Percentiles rank a stretch among this genome's conserved stretches.
Evolutionary conservation across 148 eudicot species (phyloP).

Genomic region (Persicaria maculosa): DNA sequence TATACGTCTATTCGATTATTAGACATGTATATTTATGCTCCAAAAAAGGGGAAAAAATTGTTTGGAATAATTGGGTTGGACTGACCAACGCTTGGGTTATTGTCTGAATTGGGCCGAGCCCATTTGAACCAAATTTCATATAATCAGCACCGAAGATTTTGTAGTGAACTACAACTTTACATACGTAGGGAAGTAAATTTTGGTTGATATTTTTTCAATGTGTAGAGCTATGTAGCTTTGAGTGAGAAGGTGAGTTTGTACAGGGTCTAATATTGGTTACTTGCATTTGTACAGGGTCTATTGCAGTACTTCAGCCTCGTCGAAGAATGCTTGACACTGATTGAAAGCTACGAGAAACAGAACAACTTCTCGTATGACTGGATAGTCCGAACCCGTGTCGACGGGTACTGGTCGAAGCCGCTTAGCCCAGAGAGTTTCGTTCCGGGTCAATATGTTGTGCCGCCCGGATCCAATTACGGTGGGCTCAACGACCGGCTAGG

Average conservation of each 20-base stretch:
- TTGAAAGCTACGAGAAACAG: constrained; percentile 40
- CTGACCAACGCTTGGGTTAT: background rate
- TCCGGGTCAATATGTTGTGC: constrained; percentile 58
- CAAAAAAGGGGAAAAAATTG: too few relatives aligned
- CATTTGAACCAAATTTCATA: background rate
- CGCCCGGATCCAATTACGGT: constrained; percentile 65
- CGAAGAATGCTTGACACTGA: constrained; percentile 77
- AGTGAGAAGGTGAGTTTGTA: background rate
- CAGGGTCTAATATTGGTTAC: constrained; percentile 51
- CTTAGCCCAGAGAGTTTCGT: constrained; percentile 49
- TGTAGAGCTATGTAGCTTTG: background rate
- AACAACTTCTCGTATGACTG: constrained; percentile 79
- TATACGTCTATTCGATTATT: too few relatives aligned
- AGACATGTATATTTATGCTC: too few relatives aligned
- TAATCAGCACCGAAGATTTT: background rate
- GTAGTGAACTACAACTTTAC: background rate
- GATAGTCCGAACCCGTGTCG: constrained; percentile 92
- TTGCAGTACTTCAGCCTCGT: constrained; percentile 84
- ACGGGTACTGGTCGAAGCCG: constrained; percentile 77
- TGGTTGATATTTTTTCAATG: background rate
- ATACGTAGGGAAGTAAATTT: background rate
- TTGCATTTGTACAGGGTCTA: constrained; percentile 49
- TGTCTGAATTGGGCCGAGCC: background rate
- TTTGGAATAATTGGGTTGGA: too few relatives aligned
- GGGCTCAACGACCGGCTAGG: constrained; percentile 92